Base-by-base conservation (phyloP, 2,329 filamentous ascomycete genomes). In the Blastomyces parvus region DNA sequence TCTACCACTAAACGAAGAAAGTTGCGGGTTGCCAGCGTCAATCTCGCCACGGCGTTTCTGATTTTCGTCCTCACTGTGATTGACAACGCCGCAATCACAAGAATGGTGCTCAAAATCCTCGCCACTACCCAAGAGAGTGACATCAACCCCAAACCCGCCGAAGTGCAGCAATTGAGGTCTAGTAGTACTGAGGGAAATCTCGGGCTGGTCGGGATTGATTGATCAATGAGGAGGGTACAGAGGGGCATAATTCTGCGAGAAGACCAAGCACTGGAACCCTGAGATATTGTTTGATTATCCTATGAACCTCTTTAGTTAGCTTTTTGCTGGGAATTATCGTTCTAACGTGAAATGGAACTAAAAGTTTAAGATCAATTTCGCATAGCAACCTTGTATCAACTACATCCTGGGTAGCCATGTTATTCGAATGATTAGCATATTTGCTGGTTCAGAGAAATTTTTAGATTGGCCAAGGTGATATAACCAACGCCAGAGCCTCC, bases 11-110 rank as follows among this genome's bases (percentile, higher is more conserved):
- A 55, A 36, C 52, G 52, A 55, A 55, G 27, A 55, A 55, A 55
- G 52, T 27, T 55, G 6, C 52, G 52, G 27, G 27, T 14, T 55
- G 52, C 52, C 13, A 55, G 52, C 27, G 27, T 55, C 33, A 55
- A 55, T 5, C 52, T 55, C 27, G 52, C 11, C 11, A 33, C 52
- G 14, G 27, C 52, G 4, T 55, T 55, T 55, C 50, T 55, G 17
- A 36, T 36, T 14, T 55, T 55, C 52, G 27, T 55, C 52, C 52
- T 55, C 14, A 55, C 52, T 17, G 52, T 55, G 22, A 55, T 55
- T 55, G 52, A 55, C 52, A 55, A 55, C 17, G 27, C 52, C 14
- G 27, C 27, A 55, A 8, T 55, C 52, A 55, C 52, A 14, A 55
- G 52, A 36, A 13, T 36, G 52, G 27, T 55, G 52, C 52, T 55